Evolutionary conservation across 2,329 filamentous ascomycete species (phyloP), one percentile per base, ranked within the genome.

Genomic region (Paradendryphiella salina): DNA sequence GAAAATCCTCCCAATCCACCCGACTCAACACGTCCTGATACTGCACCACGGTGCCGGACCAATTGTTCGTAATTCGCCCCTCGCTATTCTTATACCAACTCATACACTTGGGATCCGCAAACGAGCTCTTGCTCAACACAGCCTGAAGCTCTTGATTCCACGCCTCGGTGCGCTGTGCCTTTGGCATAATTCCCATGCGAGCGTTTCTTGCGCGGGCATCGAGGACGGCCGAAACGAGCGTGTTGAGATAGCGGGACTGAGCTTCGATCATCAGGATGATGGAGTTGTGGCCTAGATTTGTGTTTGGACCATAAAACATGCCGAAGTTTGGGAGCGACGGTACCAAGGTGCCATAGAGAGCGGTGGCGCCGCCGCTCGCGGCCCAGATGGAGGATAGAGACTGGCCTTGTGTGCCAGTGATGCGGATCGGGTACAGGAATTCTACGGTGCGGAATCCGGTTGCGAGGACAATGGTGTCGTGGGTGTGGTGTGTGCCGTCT

Each of bases 241-340:
- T 72, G 51, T 77, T 80, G 49, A 84, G 76, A 60, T 84, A 84
- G 2, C 78, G 75, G 3, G 73, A 76, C 58, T 85, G 82, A 2
- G 81, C 77, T 61, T 85, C 82, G 53, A 84, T 82, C 81, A 84
- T 85, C n/a, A 84, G 72, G 56, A 84, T 80, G 58, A 84, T 84
- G 46, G 74, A 78, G 54, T 82, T 83, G 63, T 82, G 79, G 0
- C 79, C 82, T 46, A 79, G 71, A 14, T 73, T 73, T 1, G 80
- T 83, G 64, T 83, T 84, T 3, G 80, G 82, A 0, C 82, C 82
- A 64, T 83, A 84, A 41, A 84, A 73, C 75, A 83, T 80, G 38
- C 73, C 79, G 55, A 83, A 83, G 51, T 83, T 83, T 1, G 80
- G 80, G 40, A 83, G 70, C 5, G 73, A 72, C 45, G 80, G 77